Evolutionary conservation across 2,329 filamentous ascomycete species (phyloP).

Genomic region (Diplodia intermedia): DNA sequence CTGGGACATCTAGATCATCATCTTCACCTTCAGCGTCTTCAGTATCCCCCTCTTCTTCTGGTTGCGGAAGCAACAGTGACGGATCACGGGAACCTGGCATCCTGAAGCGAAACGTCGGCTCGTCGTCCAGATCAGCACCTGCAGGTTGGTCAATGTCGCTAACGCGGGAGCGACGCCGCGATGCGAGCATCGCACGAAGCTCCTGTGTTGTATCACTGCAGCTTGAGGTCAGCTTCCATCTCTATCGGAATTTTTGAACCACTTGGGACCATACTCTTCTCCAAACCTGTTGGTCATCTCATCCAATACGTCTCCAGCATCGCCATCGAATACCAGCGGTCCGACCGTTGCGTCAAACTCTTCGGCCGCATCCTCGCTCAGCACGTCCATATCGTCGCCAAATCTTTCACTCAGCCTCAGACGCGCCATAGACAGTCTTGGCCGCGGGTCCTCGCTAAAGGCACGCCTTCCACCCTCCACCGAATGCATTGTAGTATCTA

Average conservation of each 20-base stretch:
- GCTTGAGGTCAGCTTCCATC: constrained; percentile 1
- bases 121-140: constrained; percentile 38
- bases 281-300: constrained; percentile 47
- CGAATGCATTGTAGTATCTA: constrained; percentile 55
- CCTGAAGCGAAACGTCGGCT: constrained; percentile 49
- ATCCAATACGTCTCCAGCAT: constrained; percentile 40
- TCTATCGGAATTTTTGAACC: constrained; percentile 39
- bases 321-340: constrained; percentile 47
- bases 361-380: constrained; percentile 43
- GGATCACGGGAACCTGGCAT: constrained; percentile 45
- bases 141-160: constrained; percentile 26
- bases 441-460: constrained; percentile 50
- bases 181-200: constrained; percentile 32
- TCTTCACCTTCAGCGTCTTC: constrained; percentile 33
- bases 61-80: constrained; percentile 32
- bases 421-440: constrained; percentile 52
- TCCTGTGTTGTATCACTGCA: constrained; percentile 33
- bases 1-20: constrained; percentile 40
- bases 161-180: constrained; percentile 31
- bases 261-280: constrained; percentile 48
- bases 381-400: constrained; percentile 55
- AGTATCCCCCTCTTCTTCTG: constrained; percentile 14
- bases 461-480: constrained; percentile 55
- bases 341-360: constrained; percentile 48
- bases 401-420: constrained; percentile 59